A percentile compares a stretch with the other conserved stretches of the same genome.
phyloP scores from a whole-genome alignment of 495 filamentous ascomycete genomes.

The Xylaria telfairii region DNA sequence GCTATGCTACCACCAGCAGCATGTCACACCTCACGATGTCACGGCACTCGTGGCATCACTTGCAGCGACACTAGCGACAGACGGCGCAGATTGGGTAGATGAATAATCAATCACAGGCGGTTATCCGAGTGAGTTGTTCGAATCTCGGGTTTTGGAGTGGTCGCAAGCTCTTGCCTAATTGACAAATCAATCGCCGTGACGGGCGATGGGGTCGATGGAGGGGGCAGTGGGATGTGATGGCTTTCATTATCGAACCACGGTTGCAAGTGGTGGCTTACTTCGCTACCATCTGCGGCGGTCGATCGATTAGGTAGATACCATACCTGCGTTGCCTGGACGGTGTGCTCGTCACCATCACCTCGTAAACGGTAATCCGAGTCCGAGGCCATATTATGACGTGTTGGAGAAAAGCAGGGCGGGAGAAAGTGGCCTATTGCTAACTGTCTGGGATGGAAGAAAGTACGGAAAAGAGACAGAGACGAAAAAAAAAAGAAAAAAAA shows the following conservation, averaged over 20 bases:
- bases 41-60: conserved; percentile 19
- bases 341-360: conserved; percentile 1
- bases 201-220: neutral
- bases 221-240: conserved; percentile 14
- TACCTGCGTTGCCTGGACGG: neutral
- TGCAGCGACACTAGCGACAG: conserved; percentile 12
- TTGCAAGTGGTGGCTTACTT: conserved; percentile 9
- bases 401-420: neutral
- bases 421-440: neutral
- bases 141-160: conserved; percentile 15
- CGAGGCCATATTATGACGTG: conserved; percentile 1
- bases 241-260: neutral
- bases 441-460: neutral
- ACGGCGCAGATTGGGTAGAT: neutral
- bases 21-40: conserved; percentile 8
- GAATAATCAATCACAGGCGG: neutral
- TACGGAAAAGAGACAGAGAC: neutral
- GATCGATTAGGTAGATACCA: neutral
- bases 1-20: neutral
- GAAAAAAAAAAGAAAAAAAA: neutral
- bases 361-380: neutral
- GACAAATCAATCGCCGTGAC: conserved; percentile 21
- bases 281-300: neutral
- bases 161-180: conserved; percentile 21
- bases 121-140: conserved; percentile 11